phyloP scores from a whole-genome alignment of 345 rosid species.

The Psidium friedrichsthalianum region DNA sequence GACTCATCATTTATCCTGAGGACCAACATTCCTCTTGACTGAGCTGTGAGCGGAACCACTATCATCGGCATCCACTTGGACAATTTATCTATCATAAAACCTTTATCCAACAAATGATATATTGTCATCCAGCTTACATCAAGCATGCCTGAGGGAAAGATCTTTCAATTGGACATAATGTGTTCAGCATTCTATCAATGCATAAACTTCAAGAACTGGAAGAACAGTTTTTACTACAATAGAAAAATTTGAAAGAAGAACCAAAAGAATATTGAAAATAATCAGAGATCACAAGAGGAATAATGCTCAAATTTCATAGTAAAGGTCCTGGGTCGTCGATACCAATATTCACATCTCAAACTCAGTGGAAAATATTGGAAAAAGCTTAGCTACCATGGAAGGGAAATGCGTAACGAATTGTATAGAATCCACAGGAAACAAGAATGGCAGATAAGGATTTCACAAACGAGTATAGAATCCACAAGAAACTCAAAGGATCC shows the following conservation, averaged over 20 bases:
- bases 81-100: background rate
- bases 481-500: background rate
- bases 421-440: background rate
- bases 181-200: background rate
- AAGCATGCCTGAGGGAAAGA: background rate
- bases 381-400: background rate
- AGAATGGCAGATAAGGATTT: background rate
- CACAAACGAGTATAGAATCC: background rate
- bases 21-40: background rate
- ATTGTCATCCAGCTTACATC: background rate
- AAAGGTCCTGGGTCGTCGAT: background rate
- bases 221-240: background rate
- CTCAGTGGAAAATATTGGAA: background rate
- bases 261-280: background rate
- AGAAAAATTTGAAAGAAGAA: background rate
- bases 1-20: background rate
- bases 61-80: background rate
- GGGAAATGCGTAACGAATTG: background rate
- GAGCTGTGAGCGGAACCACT: background rate
- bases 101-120: background rate
- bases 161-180: background rate
- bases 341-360: background rate
- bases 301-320: background rate
- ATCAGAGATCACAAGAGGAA: background rate
- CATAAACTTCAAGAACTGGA: background rate